These are phyloP conservation scores for Globisporangium carolinianum DNA, from an alignment of 352 stramenopile species.

Conservation along the genomic window DNA sequence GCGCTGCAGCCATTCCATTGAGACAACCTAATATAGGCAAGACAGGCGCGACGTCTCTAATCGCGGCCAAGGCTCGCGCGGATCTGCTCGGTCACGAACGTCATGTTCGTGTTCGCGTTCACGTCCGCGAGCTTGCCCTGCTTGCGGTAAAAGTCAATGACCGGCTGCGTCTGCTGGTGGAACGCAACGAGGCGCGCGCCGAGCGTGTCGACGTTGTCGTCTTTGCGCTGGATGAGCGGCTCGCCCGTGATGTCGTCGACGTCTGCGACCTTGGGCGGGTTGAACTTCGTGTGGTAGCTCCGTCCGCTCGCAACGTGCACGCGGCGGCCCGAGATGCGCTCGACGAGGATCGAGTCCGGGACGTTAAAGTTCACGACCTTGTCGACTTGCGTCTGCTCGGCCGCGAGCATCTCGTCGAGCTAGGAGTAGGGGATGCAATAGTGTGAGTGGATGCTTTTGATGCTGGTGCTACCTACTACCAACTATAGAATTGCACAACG, in stretches of 20 bases:
- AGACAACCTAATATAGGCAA: too few species aligned
- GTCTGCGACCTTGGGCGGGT: conserved; percentile 87
- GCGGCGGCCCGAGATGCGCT: conserved; percentile 95
- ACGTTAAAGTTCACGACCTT: conserved; percentile 95
- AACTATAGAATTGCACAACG: too few species aligned
- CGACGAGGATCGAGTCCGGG: conserved; percentile 93
- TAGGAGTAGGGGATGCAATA: conserved; percentile 5
- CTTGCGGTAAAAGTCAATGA: conserved; percentile 89
- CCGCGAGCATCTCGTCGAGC: conserved; percentile 95
- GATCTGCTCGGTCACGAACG: conserved; percentile 80
- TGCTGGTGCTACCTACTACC: too few species aligned
- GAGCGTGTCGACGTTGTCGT: conserved; percentile 94
- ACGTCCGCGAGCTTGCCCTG: conserved; percentile 85
- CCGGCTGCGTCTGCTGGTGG: conserved; percentile 96
- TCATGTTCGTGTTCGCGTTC: conserved; percentile 88
- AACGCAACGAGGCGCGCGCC: conserved; percentile 91
- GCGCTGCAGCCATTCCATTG: too few species aligned
- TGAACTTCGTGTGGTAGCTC: conserved; percentile 98
- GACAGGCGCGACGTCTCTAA: conserved; percentile 27
- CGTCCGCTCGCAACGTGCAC: conserved; percentile 94
- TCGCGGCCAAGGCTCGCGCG: conserved; percentile 55
- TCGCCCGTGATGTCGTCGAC: conserved; percentile 94
- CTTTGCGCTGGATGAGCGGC: conserved; percentile 94
- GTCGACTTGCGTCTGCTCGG: conserved; percentile 85
- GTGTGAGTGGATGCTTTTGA: background rate